Evolutionary conservation across 1,284 basidiomycete species (phyloP).

Genomic region (Boletus smithii): DNA sequence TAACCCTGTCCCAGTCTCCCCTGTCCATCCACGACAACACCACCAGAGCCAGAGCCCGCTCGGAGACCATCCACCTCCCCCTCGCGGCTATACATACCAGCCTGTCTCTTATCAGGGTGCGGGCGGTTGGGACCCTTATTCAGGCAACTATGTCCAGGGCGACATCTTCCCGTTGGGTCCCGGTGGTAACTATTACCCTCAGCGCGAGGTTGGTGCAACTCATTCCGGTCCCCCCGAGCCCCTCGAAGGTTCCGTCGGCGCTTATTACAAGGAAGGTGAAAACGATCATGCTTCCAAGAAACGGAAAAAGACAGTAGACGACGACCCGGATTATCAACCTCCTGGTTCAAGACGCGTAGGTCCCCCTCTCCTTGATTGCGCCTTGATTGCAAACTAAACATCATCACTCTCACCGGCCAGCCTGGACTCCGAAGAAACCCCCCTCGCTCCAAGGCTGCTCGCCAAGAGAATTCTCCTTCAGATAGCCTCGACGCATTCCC

Average conservation of each 20-base stretch:
- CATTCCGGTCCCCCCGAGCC: conserved; percentile 31
- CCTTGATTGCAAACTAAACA: conserved; percentile 1
- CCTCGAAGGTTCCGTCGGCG: conserved; percentile 26
- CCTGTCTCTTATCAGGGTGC: conserved; percentile 36
- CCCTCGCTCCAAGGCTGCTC: conserved; percentile 40
- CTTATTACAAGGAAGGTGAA: conserved; percentile 39
- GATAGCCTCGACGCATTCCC: conserved; percentile 36
- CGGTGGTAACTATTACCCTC: conserved; percentile 39
- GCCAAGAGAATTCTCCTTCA: conserved; percentile 36
- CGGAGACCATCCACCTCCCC: conserved; percentile 32
- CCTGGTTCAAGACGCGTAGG: conserved; percentile 54
- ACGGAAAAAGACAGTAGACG: conserved; percentile 48
- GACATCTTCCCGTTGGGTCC: conserved; percentile 39
- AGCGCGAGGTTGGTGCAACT: conserved; percentile 21
- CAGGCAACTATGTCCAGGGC: conserved; percentile 39
- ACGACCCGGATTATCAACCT: conserved; percentile 51
- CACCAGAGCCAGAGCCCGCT: conserved; percentile 33
- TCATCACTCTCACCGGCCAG: no score
- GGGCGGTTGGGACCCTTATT: conserved; percentile 41
- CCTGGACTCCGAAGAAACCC: conserved; percentile 41
- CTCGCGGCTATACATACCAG: conserved; percentile 36
- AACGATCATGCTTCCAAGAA: conserved; percentile 47
- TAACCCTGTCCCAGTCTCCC: conserved; percentile 19
- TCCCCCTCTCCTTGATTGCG: conserved; percentile 11
- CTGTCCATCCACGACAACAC: conserved; percentile 22